Evolutionary conservation across 2,329 filamentous ascomycete genomes (phyloP), one percentile per base, ranked within the genome.

Genomic region (Madurella fahalii): DNA sequence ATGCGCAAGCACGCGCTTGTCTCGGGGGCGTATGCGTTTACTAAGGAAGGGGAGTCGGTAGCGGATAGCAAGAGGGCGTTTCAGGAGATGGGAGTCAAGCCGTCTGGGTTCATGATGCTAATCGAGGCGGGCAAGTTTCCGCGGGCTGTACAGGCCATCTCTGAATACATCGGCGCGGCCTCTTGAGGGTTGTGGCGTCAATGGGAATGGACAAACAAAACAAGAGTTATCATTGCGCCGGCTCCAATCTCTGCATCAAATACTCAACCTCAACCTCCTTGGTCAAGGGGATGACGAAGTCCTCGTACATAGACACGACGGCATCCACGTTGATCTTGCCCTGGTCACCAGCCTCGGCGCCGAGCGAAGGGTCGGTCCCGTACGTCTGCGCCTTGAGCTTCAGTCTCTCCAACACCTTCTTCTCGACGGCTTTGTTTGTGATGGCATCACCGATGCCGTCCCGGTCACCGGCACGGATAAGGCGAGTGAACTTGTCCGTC

Each of bases 251-350:
- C 72, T 97, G 90, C 90, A 99, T 95, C 63, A 99, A 77, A 70
- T 99, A 99, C 65, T 99, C 94, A 9, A 99, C 91, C 77, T 99
- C 94, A 40, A 99, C 93, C 60, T 91, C 87, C 72, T 99, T 99
- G n/a, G 94, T 99, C 70, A 97, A 73, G 0, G 94, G 94, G 64
- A 99, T 99, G 57, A 99, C 92, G 73, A 89, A 89, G 70, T 96
- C 83, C 79, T 84, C 84, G 74, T 96, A 96, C 87, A 95, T 93
- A 59, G 81, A 79, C 49, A 95, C 90, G 20, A 96, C 90, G 1
- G 92, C 92, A 57, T 97, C 90, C 2, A 89, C 89, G 67, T 97
- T 85, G 66, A 99, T 95, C 80, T 97, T 97, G 61, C 77, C 78
- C 53, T 78, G 75, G n/a, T 77, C 79, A 15, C 79, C 76, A 7